phyloP scores from a whole-genome alignment of 768 basidiomycete genomes.

The Russula griseocarnosa region DNA sequence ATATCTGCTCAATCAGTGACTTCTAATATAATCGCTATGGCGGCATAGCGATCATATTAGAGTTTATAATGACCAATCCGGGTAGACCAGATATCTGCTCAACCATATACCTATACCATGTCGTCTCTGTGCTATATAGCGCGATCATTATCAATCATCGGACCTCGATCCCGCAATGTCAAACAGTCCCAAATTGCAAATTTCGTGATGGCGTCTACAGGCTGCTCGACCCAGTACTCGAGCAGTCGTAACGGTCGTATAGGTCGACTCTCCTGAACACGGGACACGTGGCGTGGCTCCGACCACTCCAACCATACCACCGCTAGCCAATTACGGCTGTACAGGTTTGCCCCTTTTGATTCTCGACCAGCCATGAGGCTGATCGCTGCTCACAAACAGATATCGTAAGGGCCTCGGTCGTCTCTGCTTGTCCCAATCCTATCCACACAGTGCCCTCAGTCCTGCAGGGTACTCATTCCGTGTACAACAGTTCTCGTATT shows the following conservation, averaged over 20 bases:
- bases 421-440: conserved; percentile 19
- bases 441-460: conserved; percentile 15
- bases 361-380: conserved; percentile 28
- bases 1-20: too few species aligned
- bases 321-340: conserved; percentile 11
- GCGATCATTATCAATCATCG: too few species aligned
- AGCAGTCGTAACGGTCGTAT: not conserved
- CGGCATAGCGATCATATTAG: too few species aligned
- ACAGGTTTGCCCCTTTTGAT: conserved; percentile 25
- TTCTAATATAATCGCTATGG: too few species aligned
- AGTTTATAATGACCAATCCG: too few species aligned
- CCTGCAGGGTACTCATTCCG: conserved; percentile 17
- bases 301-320: not conserved
- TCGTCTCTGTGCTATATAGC: too few species aligned
- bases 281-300: not conserved
- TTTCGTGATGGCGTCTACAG: too few species aligned
- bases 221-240: too few species aligned
- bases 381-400: conserved; percentile 22
- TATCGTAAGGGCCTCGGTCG: conserved; percentile 16
- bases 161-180: too few species aligned
- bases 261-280: not conserved
- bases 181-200: too few species aligned
- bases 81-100: too few species aligned
- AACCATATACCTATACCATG: too few species aligned
- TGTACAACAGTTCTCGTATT: not conserved